These are phyloP conservation scores for Aureobasidium melanogenum DNA, from an alignment of 2,329 filamentous ascomycete genomes.

Conservation along the genomic window DNA sequence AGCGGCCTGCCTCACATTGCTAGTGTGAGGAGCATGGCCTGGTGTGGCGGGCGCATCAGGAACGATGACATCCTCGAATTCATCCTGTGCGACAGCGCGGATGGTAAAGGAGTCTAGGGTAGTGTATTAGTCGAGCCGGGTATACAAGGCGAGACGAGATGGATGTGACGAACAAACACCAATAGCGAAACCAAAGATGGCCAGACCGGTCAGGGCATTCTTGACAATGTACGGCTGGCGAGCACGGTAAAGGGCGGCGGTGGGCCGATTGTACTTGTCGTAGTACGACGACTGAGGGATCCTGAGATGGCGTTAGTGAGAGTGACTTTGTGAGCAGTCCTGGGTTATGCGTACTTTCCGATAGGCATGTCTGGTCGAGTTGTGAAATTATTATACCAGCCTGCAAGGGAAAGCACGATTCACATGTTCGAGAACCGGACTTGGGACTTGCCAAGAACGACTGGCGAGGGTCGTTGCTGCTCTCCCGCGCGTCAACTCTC, in stretches of 20 bases:
- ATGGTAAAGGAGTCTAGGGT: conserved; percentile 62
- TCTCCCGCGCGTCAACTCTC: neutral
- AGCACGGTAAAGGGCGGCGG: conserved; percentile 81
- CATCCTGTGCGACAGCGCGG: conserved; percentile 83
- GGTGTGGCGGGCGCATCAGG: conserved; percentile 59
- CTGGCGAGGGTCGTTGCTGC: neutral
- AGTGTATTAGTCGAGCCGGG: conserved; percentile 1
- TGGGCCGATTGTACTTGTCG: conserved; percentile 75
- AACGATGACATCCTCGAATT: conserved; percentile 91
- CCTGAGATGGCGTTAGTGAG: conserved; percentile 25
- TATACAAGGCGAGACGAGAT: neutral
- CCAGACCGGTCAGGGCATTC: conserved; percentile 75
- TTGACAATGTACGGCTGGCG: conserved; percentile 85
- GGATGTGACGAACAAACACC: conserved; percentile 65
- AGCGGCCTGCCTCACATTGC: conserved; percentile 9
- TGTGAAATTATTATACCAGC: neutral
- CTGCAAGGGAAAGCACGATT: neutral
- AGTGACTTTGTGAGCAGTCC: neutral
- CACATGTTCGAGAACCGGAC: neutral
- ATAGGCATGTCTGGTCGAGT: conserved; percentile 16
- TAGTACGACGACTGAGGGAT: conserved; percentile 77
- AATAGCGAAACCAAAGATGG: conserved; percentile 64
- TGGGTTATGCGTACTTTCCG: conserved; percentile 16
- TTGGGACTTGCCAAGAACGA: neutral
- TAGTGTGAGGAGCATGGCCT: conserved; percentile 25